Percentiles rank a stretch among this genome's conserved stretches.
Evolutionary conservation across 257 asterid species (phyloP).

Genomic region (Petunia axillaris): DNA sequence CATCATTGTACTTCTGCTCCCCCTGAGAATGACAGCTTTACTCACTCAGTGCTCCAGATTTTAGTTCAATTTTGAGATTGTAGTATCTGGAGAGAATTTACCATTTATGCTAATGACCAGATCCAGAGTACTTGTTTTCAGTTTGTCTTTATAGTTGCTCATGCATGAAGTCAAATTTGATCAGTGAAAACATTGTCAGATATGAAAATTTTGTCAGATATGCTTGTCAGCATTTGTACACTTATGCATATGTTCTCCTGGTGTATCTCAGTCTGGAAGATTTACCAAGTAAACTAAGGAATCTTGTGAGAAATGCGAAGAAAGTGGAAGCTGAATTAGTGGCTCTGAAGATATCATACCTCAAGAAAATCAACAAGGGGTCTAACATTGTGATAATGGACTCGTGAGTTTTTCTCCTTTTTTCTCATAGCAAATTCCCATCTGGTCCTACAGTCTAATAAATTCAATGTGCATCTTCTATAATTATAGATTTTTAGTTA

Average conservation of each 20-base stretch:
- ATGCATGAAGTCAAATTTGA: too few species aligned
- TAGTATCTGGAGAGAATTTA: not conserved
- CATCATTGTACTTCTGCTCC: not conserved
- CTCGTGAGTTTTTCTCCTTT: constrained; percentile 62
- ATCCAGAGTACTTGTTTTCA: not conserved
- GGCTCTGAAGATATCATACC: constrained; percentile 88
- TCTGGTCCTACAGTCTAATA: not conserved
- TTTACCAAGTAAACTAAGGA: constrained; percentile 71
- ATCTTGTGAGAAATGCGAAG: constrained; percentile 70
- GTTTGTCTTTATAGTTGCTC: not conserved
- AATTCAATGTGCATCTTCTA: not conserved
- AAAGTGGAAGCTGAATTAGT: constrained; percentile 87
- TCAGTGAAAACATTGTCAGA: not conserved
- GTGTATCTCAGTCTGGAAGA: constrained; percentile 77
- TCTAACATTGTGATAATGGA: constrained; percentile 83
- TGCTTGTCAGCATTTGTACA: not conserved
- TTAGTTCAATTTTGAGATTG: not conserved
- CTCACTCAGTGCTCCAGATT: not conserved
- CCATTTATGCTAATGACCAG: not conserved
- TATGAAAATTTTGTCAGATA: not conserved
- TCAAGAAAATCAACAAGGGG: constrained; percentile 77
- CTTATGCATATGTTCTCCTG: constrained; percentile 15
- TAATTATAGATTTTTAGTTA: not conserved
- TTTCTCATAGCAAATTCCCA: not conserved
- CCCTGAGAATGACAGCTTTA: not conserved